Conservation (phyloP, 1,284 basidiomycete genomes). For the Tilletia walkeri region DNA sequence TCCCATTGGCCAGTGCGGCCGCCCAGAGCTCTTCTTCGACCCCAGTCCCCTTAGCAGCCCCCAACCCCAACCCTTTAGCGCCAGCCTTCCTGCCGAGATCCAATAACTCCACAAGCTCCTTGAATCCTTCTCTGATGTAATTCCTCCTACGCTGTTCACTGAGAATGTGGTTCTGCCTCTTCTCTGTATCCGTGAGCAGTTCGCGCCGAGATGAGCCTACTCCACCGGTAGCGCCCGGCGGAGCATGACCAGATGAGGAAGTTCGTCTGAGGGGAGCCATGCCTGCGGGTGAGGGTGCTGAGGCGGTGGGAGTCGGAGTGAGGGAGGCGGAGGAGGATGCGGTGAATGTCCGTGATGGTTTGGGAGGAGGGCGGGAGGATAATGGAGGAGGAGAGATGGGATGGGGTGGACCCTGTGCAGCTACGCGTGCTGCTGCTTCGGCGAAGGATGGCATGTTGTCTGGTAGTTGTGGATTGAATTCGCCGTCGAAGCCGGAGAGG, state of each 20-base stretch:
- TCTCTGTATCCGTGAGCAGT: slow-evolving; percentile 45
- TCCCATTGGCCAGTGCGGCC: slow-evolving; percentile 3
- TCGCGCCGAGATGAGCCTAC: slow-evolving; percentile 28
- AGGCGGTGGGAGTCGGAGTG: neutral
- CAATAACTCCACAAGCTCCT: slow-evolving; percentile 50
- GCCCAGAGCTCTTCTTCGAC: slow-evolving; percentile 46
- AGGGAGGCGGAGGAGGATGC: neutral
- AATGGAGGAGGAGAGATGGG: slow-evolving; percentile 8
- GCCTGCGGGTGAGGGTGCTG: slow-evolving; percentile 17
- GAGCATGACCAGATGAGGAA: neutral
- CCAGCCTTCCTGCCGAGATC: slow-evolving; percentile 50
- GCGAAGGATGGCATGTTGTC: slow-evolving; percentile 49
- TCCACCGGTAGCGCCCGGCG: slow-evolving; percentile 12
- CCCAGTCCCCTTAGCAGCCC: slow-evolving; percentile 50
- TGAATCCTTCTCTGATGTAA: slow-evolving; percentile 53
- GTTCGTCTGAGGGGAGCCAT: slow-evolving; percentile 21
- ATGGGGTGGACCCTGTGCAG: slow-evolving; percentile 17
- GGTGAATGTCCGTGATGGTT: slow-evolving; percentile 8
- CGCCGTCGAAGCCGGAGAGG: slow-evolving; percentile 47
- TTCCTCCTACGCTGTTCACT: slow-evolving; percentile 52
- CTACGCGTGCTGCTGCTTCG: slow-evolving; percentile 30
- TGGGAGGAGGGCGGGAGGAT: slow-evolving; percentile 14
- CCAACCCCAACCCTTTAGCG: slow-evolving; percentile 50
- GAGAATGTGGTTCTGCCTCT: slow-evolving; percentile 50
- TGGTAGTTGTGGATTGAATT: slow-evolving; percentile 46